Evolutionary conservation across 805 yeast genomes (phyloP), one percentile per base, ranked within the genome.

Genomic region (Candida schatavii): DNA sequence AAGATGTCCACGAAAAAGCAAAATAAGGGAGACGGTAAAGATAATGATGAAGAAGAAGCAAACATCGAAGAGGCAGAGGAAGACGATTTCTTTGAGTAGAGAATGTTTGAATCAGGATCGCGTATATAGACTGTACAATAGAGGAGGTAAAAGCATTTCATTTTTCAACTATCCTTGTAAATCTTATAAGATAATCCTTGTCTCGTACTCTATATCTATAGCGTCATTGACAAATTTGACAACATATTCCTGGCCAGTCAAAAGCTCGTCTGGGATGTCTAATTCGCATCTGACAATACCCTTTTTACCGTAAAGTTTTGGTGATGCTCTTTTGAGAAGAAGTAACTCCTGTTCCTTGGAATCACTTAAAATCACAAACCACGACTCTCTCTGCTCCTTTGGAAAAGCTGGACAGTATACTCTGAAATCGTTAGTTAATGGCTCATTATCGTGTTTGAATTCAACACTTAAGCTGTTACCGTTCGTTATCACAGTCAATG

Each of bases 331-430:
- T 55, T 87, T 88, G 35, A 91, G 66, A 32, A 83, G 70, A 29
- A 75, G 61, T 21, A 91, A 57, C 52, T 82, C 86, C 35, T 74
- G 74, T 2, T 61, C 67, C 5, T 66, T 62, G 21, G 64, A 62
- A 46, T 81, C 79, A 46, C 77, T 66, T 7, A 82, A 50, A 37
- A 91, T 76, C 7, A 82, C 75, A 59, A 91, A 88, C 98, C 99
- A 93, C 0, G 95, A 80, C 58, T 93, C 98, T 54, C 88, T 83
- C 62, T 93, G 99, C 2, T 81, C 70, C 61, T 93, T 91, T 35
- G 96, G 95, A 66, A 87, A 93, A 51, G 77, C 78, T 2, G 95
- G 91, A 43, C 90, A 72, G 54, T 82, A 80, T 39, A 88, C 77
- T 48, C 77, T 78, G 67, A 80, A 85, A 35, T 83, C 89, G 3